These are phyloP conservation scores for Tetrapisispora nanseiensis DNA, from an alignment of 805 yeast genomes.

Conservation along the genomic window DNA sequence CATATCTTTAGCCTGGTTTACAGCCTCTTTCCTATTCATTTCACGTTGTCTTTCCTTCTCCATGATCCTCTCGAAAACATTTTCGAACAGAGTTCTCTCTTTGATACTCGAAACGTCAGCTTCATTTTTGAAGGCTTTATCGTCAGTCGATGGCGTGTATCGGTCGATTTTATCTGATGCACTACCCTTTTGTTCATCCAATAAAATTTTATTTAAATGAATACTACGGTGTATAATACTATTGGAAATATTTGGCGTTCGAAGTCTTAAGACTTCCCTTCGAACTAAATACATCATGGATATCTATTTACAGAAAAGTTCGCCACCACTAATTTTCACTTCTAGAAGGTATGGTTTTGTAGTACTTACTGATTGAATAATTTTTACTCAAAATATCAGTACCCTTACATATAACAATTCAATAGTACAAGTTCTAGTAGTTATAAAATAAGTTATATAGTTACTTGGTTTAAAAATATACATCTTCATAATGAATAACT, in stretches of 20 bases:
- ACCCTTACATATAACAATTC: too few species aligned
- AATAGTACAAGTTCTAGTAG: too few species aligned
- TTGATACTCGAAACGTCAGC: conserved; percentile 15
- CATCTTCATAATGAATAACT: too few species aligned
- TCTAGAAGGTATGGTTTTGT: not conserved
- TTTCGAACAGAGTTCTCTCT: conserved; percentile 20
- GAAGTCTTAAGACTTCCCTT: not conserved
- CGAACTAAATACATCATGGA: not conserved
- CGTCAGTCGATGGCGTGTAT: not conserved
- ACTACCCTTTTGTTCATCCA: not conserved
- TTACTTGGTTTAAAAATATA: too few species aligned
- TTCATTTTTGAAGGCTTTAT: not conserved
- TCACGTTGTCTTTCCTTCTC: conserved; percentile 15
- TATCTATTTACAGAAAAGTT: not conserved
- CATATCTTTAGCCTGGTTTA: not conserved
- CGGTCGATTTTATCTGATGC: not conserved
- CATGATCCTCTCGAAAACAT: conserved; percentile 19
- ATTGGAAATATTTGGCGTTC: not conserved
- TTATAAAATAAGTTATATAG: too few species aligned
- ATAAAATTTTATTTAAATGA: not conserved
- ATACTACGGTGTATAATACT: not conserved
- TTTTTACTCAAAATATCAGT: too few species aligned
- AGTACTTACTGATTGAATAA: too few species aligned
- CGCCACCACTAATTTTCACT: not conserved
- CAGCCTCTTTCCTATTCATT: not conserved